Evolutionary conservation across 2,329 filamentous ascomycete genomes (phyloP), one percentile per base, ranked within the genome.

Genomic region (Penicillium freii): DNA sequence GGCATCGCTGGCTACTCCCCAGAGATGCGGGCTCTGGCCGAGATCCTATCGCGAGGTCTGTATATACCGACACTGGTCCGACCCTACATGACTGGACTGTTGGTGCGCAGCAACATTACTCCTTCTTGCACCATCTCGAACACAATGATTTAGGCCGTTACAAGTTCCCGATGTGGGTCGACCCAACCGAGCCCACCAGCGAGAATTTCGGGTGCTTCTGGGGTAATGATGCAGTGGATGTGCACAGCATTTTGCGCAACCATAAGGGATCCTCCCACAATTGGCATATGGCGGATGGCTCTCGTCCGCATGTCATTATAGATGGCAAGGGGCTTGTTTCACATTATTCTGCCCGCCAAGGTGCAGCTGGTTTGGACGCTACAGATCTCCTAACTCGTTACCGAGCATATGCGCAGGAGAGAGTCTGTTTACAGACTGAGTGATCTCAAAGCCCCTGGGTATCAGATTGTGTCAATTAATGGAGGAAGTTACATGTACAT

Each of bases 331-430:
- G 81, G 1, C 67, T 85, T 9, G 82, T 79, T 3, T 78, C 77
- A 5, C 82, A 85, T 67, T 85, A 82, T 63, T 79, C 78, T 58
- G 81, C 81, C 53, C 73, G 70, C 11, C 74, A 73, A 25, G 65
- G 58, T 8, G 75, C 79, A 58, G 64, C 71, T 8, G 73, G 75
- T 9, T 54, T 84, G 54, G 75, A 77, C n/a, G 71, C 74, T 50
- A 84, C 83, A 0, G 82, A 86, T 63, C 71, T 85, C 17, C 69
- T 86, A 9, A 75, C 79, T 38, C 74, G 83, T 33, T 85, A 84
- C 65, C 75, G 77, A 15, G 74, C 76, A 2, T 84, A 81, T 69
- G 83, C 82, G 0, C 72, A 77, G 38, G 81, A 85, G 62, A 77
- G 75, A 23, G 76, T 83, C 17, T 86, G 83, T 58, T 62, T 60